Evolutionary conservation across 2,329 filamentous ascomycete species (phyloP).

Genomic region (Neoscytalidium dimidiatum): DNA sequence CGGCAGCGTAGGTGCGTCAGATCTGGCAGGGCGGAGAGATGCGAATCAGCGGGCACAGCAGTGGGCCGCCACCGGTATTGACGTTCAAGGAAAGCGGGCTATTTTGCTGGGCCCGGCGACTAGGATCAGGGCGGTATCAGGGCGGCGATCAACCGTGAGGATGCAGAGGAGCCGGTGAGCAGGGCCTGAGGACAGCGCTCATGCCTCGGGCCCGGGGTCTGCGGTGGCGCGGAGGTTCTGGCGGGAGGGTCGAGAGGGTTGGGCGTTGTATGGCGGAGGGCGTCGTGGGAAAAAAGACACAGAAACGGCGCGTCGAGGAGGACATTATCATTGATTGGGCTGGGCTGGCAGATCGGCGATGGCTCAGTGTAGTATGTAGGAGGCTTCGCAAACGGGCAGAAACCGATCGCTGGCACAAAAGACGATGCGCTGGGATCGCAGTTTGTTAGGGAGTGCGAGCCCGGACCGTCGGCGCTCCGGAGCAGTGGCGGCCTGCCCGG

Average conservation of each 20-base stretch:
- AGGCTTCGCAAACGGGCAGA: constrained; percentile 5
- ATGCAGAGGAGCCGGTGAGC: not conserved
- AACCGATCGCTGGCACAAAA: constrained; percentile 14
- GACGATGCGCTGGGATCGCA: constrained; percentile 16
- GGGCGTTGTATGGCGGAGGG: not conserved
- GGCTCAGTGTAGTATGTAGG: constrained; percentile 9
- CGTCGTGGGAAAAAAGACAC: not conserved
- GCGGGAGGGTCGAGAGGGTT: not conserved
- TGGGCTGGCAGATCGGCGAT: constrained; percentile 15
- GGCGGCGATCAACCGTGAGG: constrained; percentile 9
- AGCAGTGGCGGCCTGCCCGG: not conserved
- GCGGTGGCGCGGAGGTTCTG: not conserved
- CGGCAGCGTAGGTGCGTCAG: not conserved
- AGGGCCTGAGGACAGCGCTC: not conserved
- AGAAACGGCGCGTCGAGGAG: not conserved
- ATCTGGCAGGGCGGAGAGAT: constrained; percentile 3
- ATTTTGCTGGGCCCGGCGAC: not conserved
- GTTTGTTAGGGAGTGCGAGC: constrained; percentile 3
- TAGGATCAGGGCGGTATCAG: constrained; percentile 3
- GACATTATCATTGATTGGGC: constrained; percentile 17
- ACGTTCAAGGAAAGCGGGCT: not conserved
- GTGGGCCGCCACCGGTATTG: constrained; percentile 1
- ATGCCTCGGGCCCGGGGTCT: not conserved
- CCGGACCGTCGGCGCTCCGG: not conserved
- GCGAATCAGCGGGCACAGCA: not conserved